Conservation (phyloP, 1,284 basidiomycete species). For the Microbotryum scabiosae region DNA sequence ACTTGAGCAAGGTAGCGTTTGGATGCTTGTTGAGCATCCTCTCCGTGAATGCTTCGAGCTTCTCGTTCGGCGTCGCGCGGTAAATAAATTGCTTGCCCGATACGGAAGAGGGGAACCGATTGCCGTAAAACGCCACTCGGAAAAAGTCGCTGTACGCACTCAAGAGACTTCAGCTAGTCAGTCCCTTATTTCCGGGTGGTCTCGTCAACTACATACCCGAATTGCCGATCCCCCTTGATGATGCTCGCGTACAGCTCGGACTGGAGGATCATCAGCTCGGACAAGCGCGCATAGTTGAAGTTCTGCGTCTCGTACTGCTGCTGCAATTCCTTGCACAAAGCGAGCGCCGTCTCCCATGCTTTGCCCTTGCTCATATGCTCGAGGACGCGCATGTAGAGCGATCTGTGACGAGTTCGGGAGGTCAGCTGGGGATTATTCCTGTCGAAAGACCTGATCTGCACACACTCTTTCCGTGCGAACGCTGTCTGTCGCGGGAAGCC, state of each 20-base stretch:
- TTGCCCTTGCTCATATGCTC: constrained; percentile 64
- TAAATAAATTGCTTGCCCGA: constrained; percentile 82
- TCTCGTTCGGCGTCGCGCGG: constrained; percentile 86
- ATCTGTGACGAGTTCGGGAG: neutral
- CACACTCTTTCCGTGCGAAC: constrained; percentile 77
- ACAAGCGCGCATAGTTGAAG: constrained; percentile 75
- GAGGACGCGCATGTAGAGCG: constrained; percentile 39
- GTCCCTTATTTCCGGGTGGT: neutral
- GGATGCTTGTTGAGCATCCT: constrained; percentile 87
- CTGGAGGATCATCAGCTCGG: constrained; percentile 76
- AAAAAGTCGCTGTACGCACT: constrained; percentile 59
- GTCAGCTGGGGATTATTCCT: neutral
- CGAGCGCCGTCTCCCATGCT: constrained; percentile 88
- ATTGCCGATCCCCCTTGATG: constrained; percentile 37
- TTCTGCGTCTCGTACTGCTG: constrained; percentile 75
- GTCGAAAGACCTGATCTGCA: neutral
- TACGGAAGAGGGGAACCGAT: constrained; percentile 66
- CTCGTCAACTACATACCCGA: constrained; percentile 17
- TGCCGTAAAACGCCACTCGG: constrained; percentile 84
- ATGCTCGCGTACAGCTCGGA: constrained; percentile 44
- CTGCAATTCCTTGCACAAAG: constrained; percentile 73
- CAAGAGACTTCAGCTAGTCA: neutral
- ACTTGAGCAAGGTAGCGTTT: constrained; percentile 54
- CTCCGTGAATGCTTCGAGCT: constrained; percentile 74
- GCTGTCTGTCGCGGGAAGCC: constrained; percentile 83